phyloP scores from a whole-genome alignment of 2,329 filamentous ascomycete genomes.

The Aspergillus pseudoviridinutans region DNA sequence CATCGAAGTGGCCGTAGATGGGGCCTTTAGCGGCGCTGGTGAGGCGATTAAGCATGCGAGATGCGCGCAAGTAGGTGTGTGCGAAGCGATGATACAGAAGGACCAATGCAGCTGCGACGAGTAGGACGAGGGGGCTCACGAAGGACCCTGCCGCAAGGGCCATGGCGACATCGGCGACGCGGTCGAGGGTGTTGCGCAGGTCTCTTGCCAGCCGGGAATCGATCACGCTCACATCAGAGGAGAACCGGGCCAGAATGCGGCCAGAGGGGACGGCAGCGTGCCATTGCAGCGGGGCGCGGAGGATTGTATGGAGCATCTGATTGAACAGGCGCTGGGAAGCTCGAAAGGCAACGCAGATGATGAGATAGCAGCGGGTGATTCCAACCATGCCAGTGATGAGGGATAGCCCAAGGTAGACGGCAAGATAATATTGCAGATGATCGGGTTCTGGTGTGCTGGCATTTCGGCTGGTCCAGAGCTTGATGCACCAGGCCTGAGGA shows the following conservation, averaged over 20 bases:
- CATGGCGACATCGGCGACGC: slow-evolving; percentile 59
- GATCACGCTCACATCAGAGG: slow-evolving; percentile 68
- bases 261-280: slow-evolving; percentile 74
- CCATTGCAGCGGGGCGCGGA: slow-evolving; percentile 71
- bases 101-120: slow-evolving; percentile 58
- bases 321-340: slow-evolving; percentile 66
- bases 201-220: slow-evolving; percentile 64
- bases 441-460: slow-evolving; percentile 17
- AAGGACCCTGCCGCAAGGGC: slow-evolving; percentile 63
- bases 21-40: slow-evolving; percentile 73
- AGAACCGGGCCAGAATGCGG: slow-evolving; percentile 72
- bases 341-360: slow-evolving; percentile 60
- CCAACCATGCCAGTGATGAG: too few species aligned
- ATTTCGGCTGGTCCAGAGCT: slow-evolving; percentile 37
- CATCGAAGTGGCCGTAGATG: slow-evolving; percentile 73
- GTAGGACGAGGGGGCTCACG: slow-evolving; percentile 62
- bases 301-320: slow-evolving; percentile 61
- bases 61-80: slow-evolving; percentile 60
- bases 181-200: slow-evolving; percentile 57
- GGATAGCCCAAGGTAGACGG: slow-evolving; percentile 17
- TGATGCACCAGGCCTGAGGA: slow-evolving; percentile 46
- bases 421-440: slow-evolving; percentile 44
- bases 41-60: slow-evolving; percentile 58
- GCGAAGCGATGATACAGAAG: slow-evolving; percentile 56
- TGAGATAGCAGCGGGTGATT: neutral